phyloP scores from a whole-genome alignment of 768 basidiomycete genomes.

The Boletellus sp. region DNA sequence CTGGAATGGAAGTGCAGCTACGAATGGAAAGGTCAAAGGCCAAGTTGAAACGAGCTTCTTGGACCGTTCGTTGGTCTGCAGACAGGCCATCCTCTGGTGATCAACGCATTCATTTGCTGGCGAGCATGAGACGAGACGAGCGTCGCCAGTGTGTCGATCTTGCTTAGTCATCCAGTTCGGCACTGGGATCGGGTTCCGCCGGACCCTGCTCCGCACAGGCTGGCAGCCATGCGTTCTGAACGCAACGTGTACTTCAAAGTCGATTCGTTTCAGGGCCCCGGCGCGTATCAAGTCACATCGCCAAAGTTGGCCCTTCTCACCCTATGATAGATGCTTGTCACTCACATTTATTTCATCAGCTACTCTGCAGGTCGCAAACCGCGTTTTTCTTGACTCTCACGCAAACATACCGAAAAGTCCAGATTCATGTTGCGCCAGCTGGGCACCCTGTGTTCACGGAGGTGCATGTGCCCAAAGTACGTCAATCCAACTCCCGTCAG shows the following conservation, averaged over 20 bases:
- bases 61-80: background rate
- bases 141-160: conserved; percentile 19
- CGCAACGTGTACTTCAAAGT: conserved; percentile 21
- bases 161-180: conserved; percentile 16
- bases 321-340: conserved; percentile 16
- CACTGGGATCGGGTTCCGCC: too few species aligned
- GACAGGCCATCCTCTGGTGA: conserved; percentile 3
- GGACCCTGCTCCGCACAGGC: background rate
- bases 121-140: too few species aligned
- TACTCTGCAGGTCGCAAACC: conserved; percentile 25
- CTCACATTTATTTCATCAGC: conserved; percentile 26
- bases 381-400: conserved; percentile 36
- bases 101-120: too few species aligned
- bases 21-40: conserved; percentile 1
- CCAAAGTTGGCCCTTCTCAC: conserved; percentile 15
- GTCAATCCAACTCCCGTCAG: conserved; percentile 30
- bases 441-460: conserved; percentile 26
- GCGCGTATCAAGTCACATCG: conserved; percentile 28
- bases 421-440: conserved; percentile 27
- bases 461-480: conserved; percentile 31
- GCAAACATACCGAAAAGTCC: conserved; percentile 32
- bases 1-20: conserved; percentile 14
- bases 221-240: conserved; percentile 16
- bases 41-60: background rate
- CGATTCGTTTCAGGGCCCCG: conserved; percentile 18